Evolutionary conservation across 495 filamentous ascomycete genomes (phyloP).

Genomic region (Penicillium odoratum): DNA sequence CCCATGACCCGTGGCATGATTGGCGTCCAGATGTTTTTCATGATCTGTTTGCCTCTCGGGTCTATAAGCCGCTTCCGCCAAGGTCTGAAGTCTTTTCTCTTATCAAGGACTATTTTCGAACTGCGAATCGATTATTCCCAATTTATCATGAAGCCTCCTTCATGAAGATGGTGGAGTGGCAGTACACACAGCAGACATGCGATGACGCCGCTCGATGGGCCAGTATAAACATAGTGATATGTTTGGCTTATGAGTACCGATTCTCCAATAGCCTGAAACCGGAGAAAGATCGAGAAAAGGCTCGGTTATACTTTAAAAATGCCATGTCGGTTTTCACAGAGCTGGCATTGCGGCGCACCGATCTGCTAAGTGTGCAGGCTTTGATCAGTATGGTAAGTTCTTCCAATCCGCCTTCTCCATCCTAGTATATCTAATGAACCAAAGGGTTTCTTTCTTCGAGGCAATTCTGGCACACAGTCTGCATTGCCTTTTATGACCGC

Average conservation of each 20-base stretch:
- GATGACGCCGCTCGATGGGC: slow-evolving; percentile 97
- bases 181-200: slow-evolving; percentile 88
- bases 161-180: slow-evolving; percentile 90
- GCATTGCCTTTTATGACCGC: slow-evolving; percentile 87
- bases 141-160: slow-evolving; percentile 94
- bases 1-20: slow-evolving; percentile 81
- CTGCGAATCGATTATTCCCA: slow-evolving; percentile 96
- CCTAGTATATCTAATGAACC: slow-evolving; percentile 7
- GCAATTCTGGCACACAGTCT: slow-evolving; percentile 90
- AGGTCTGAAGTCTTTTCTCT: slow-evolving; percentile 77
- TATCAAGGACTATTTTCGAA: slow-evolving; percentile 87
- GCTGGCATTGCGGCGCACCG: slow-evolving; percentile 87
- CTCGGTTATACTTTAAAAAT: slow-evolving; percentile 93
- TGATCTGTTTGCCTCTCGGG: slow-evolving; percentile 78
- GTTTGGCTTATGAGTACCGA: slow-evolving; percentile 83
- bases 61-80: slow-evolving; percentile 76
- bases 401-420: not conserved
- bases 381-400: slow-evolving; percentile 77
- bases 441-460: slow-evolving; percentile 85
- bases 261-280: slow-evolving; percentile 86
- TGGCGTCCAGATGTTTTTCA: slow-evolving; percentile 94
- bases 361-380: slow-evolving; percentile 90
- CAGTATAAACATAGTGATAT: slow-evolving; percentile 86
- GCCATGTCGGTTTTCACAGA: slow-evolving; percentile 89
- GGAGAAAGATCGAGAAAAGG: slow-evolving; percentile 83